Base-by-base conservation (phyloP, 1,284 basidiomycete genomes). In the Tylopilus orsonianus region DNA sequence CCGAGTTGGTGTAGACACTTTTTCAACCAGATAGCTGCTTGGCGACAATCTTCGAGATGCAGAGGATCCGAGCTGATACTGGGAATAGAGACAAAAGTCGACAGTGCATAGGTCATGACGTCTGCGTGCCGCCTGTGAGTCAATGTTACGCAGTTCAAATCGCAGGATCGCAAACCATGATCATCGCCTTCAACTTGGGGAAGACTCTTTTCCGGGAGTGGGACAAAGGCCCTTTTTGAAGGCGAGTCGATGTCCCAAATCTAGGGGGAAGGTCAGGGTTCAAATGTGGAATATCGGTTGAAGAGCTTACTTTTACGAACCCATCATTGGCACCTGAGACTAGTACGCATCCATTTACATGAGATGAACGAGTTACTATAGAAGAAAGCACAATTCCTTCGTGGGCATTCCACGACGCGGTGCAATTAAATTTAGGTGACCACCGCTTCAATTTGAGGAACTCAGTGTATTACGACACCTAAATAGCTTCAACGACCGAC, bases 21-120 rank as follows among this genome's bases (percentile, higher is more conserved):
- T 60, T 87, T 88, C 45, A 97, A 71, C 82, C 93, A 93, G 35
- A 94, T 86, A 2, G 93, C 93, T 1, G 91, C 88, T 64, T 97
- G 93, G 46, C 93, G 78, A 62, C 95, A 97, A 59, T 95, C 89
- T 68, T 98, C 96, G 22, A 83, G 78, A 61, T 88, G 80, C 2
- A 72, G 67, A 4, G 81, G 77, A 44, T 72, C 71, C 44, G 82
- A 84, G 58, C 90, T 93, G 44, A 98, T 80, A 46, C 93, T 95
- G 2, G 85, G 89, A 40, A 93, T 89, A 0, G 92, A 83, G 7
- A 97, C 78, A 54, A 99, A 93, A 61, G 89, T 90, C 3, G 88
- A 83, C 3, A 99, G 75, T 0, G 90, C 87, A 59, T 81, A 83
- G 5, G 79, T 70, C 68, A 90, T 72, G 10, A 78, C 78, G 55